phyloP scores from a whole-genome alignment of 1,139 yeast species.

The Sugiyamaella neomexicana region DNA sequence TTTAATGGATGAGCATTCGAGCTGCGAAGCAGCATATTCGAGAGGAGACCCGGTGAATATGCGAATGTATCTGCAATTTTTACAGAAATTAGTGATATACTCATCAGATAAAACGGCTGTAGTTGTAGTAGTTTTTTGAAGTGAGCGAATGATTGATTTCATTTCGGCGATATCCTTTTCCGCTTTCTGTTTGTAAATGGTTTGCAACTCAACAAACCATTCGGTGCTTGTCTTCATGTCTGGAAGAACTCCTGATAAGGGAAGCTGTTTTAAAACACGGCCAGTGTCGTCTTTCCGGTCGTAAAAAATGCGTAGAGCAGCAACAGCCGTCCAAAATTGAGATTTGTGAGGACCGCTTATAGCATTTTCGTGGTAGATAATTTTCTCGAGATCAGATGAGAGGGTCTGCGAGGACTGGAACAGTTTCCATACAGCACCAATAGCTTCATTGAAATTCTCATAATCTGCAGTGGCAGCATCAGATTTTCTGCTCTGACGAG shows the following conservation, averaged over 20 bases:
- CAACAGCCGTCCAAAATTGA: conserved; percentile 62
- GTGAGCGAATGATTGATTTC: conserved; percentile 35
- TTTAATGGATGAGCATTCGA: background rate
- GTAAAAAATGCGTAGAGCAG: conserved; percentile 54
- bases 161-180: conserved; percentile 50
- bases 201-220: conserved; percentile 59
- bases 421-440: conserved; percentile 57
- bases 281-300: conserved; percentile 29
- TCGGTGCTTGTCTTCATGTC: conserved; percentile 85
- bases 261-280: conserved; percentile 45
- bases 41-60: conserved; percentile 36
- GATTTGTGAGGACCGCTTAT: background rate
- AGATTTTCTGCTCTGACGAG: background rate
- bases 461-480: conserved; percentile 41
- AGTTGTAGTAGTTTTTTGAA: conserved; percentile 14
- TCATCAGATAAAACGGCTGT: conserved; percentile 38
- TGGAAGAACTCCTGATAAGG: conserved; percentile 74
- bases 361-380: conserved; percentile 31
- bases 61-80: conserved; percentile 50
- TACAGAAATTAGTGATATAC: conserved; percentile 56
- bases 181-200: conserved; percentile 60
- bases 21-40: conserved; percentile 3
- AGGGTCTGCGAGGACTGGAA: conserved; percentile 42
- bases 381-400: conserved; percentile 12
- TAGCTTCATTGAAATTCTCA: conserved; percentile 73